Evolutionary conservation across 2,329 filamentous ascomycete genomes (phyloP).

Genomic region (Paraphoma sp.): DNA sequence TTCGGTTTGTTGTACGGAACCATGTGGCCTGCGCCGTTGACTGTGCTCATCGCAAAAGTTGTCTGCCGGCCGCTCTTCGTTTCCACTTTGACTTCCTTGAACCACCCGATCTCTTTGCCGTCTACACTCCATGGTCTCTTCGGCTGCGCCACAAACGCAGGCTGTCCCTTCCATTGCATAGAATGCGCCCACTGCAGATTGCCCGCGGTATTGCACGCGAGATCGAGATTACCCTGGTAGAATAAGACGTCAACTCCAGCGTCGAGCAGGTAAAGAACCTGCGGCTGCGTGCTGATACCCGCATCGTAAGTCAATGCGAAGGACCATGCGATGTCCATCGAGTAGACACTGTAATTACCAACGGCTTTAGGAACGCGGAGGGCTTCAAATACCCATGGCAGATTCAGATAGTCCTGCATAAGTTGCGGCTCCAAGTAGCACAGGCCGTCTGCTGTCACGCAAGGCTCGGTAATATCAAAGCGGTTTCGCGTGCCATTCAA

Average conservation of each 20-base stretch:
- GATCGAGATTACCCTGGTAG: slow-evolving; percentile 51
- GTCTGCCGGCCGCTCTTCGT: slow-evolving; percentile 35
- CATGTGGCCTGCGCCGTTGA: slow-evolving; percentile 53
- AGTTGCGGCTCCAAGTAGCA: slow-evolving; percentile 46
- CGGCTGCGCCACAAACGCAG: slow-evolving; percentile 48
- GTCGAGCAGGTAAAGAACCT: slow-evolving; percentile 45
- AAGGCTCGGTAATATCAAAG: slow-evolving; percentile 53
- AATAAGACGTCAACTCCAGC: slow-evolving; percentile 48
- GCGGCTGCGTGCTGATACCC: slow-evolving; percentile 39
- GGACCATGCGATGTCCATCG: slow-evolving; percentile 29
- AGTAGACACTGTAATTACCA: slow-evolving; percentile 39
- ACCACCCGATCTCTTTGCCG: slow-evolving; percentile 39
- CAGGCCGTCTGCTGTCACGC: slow-evolving; percentile 44
- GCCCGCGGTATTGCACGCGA: slow-evolving; percentile 52
- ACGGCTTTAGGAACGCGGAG: slow-evolving; percentile 42
- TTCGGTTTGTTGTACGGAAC: slow-evolving; percentile 46
- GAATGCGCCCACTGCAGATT: slow-evolving; percentile 50
- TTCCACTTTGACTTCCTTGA: slow-evolving; percentile 41
- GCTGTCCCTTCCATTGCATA: slow-evolving; percentile 54
- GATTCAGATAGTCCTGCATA: slow-evolving; percentile 44
- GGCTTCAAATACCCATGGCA: slow-evolving; percentile 39
- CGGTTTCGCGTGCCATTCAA: slow-evolving; percentile 48
- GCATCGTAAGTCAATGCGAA: slow-evolving; percentile 39
- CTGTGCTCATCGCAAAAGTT: slow-evolving; percentile 43
- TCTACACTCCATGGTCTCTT: slow-evolving; percentile 34